Evolutionary conservation across 768 basidiomycete genomes (phyloP), one percentile per base, ranked within the genome.

Genomic region (Russula sp.): DNA sequence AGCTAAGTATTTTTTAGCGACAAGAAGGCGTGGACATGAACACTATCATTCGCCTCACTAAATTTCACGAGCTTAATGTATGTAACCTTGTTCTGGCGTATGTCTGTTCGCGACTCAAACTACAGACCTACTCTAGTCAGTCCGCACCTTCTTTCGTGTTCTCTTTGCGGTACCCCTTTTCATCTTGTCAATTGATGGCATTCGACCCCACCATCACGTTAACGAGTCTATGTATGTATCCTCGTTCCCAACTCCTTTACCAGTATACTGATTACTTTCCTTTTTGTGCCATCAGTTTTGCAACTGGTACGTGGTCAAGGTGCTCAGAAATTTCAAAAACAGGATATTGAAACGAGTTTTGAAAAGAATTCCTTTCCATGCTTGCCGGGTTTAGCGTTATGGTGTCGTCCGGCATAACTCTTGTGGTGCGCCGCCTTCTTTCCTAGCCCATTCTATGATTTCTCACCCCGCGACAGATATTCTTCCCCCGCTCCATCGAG

Each of bases 31-130:
- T 90, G 10, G 90, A 92, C 58, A 79, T 69, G 20, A 77, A 69
- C 34, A 90, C 87, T 3, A 79, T 92, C 53, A 80, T 89, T 24
- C 84, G 90, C 24, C 75, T 94, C 56, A 86, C 86, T 40, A 92
- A 87, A 67, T 93, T 90, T 71, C 87, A 89, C 46, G 89, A 93
- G 70, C 75, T 92, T 46, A 94, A 94, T 68, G 91, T 92, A 67
- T 40, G 89, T 75, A 7, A 7, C 10, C 42, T 22, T 11, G 5
- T 26, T 34, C 38, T 62, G 26, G 7, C 7, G 8, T 20, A 44
- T 24, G 14, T 24, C 2, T 7, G 13, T 16, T 30, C 24, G 18
- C 14, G 32, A 51, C 11, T 24, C 34, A 24, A 28, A 14, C 18
- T 28, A 2, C 20, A 16, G 60, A 61, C 20, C 32, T 3, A 30